Percentiles rank a stretch among this genome's conserved stretches.
These are phyloP conservation scores for Colletotrichum eremochloae DNA, from an alignment of 2,329 filamentous ascomycete species.

Conservation along the genomic window DNA sequence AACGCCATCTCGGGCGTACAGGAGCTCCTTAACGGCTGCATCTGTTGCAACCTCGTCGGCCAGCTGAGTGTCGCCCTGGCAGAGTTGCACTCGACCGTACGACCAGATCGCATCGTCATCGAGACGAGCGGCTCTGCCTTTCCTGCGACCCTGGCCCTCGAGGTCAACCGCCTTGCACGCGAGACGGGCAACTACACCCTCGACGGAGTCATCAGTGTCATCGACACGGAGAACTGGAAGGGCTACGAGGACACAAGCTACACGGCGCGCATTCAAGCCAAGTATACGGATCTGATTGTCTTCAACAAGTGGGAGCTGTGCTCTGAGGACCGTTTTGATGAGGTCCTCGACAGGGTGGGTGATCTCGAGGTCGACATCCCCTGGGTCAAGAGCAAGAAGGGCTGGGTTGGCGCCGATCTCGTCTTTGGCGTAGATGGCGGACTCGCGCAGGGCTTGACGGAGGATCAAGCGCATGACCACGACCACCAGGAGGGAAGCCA, in stretches of 20 bases:
- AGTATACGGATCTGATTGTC: constrained; percentile 90
- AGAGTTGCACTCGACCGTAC: constrained; percentile 71
- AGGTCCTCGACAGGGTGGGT: constrained; percentile 82
- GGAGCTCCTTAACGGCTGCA: constrained; percentile 96
- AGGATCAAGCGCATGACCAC: constrained; percentile 55
- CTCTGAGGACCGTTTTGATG: constrained; percentile 80
- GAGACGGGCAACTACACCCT: constrained; percentile 79
- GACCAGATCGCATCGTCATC: constrained; percentile 89
- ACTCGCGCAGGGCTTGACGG: constrained; percentile 70
- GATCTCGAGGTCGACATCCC: constrained; percentile 85
- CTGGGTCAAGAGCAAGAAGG: constrained; percentile 87
- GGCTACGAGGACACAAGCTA: constrained; percentile 93
- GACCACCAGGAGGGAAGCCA: constrained; percentile 51
- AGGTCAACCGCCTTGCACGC: constrained; percentile 84
- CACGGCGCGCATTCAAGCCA: constrained; percentile 88
- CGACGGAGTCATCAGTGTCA: constrained; percentile 89
- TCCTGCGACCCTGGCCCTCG: constrained; percentile 90
- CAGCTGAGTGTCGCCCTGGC: constrained; percentile 85
- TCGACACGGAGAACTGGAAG: constrained; percentile 95
- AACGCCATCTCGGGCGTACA: constrained; percentile 89
- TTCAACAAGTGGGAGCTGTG: constrained; percentile 93
- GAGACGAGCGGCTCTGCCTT: constrained; percentile 93
- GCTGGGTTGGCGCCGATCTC: constrained; percentile 81
- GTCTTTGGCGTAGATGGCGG: constrained; percentile 91
- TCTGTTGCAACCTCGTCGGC: constrained; percentile 98